Base-by-base conservation (phyloP, 768 basidiomycete species). In the Termitomyces sp. region DNA sequence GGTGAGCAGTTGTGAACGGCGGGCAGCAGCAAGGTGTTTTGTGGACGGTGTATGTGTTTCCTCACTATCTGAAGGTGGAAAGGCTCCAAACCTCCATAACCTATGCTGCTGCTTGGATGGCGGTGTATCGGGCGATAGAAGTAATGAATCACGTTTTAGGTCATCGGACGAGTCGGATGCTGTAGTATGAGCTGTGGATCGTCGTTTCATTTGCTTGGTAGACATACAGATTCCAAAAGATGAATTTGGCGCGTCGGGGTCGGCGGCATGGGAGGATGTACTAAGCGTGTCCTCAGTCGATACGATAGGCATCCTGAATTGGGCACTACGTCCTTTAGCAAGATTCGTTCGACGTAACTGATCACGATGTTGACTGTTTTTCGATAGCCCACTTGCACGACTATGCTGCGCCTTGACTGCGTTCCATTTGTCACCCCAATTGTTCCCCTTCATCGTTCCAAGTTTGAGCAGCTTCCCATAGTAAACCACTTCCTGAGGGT, bases 381-480 rank as follows among this genome's bases (percentile, higher is more conserved):
- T 37, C 1, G 21, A 56, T 33, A 40, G 35, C 26, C n/a, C 55
- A 54, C 9, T 47, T 45, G 45, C 28, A 44, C 79, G 76, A 12
- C 73, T 75, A 60, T 82, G 67, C 61, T 83, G 81, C 35, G 66
- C 66, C 73, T 87, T 93, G 53, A 89, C 84, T 60, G 75, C 75
- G 35, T 73, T 73, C 93, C 93, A 95, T 69, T 92, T 92, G 31
- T 84, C 86, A 31, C 77, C 81, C 91, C 92, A 95, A 65, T 81
- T 87, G 55, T 75, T 76, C 10, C 89, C 93, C 70, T 84, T 89
- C 63, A 94, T 66, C 42, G 88, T 90, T 46, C 89, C 89, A 3
- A 95, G 74, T 68, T 94, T 92, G 57, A 95, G 71, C 31, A 95
- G 70, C 67, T 91, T 89, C 19, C 84, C 83, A 67, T 94, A 95